Conservation (phyloP, 1,139 yeast genomes). For the Suhomyces guaymorum region DNA sequence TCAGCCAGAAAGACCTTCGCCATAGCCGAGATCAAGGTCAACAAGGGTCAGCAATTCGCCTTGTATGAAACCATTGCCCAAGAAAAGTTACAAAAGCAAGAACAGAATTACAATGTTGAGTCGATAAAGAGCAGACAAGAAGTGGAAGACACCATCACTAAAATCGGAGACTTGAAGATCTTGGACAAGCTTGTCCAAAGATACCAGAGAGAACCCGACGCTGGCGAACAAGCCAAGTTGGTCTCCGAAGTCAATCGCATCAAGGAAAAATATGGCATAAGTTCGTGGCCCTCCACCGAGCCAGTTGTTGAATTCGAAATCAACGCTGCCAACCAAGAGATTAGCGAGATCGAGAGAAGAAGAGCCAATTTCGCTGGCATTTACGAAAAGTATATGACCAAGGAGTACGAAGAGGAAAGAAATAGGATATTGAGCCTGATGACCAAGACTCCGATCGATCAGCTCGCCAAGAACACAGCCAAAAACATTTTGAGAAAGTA, state of each 20-base stretch:
- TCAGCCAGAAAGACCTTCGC: slow-evolving; percentile 85
- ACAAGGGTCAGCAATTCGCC: slow-evolving; percentile 91
- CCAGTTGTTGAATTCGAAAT: slow-evolving; percentile 40
- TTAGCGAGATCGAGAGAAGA: slow-evolving; percentile 32
- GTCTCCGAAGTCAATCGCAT: slow-evolving; percentile 49
- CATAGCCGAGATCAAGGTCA: slow-evolving; percentile 87
- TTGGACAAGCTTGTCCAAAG: slow-evolving; percentile 44
- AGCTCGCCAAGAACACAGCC: slow-evolving; percentile 45
- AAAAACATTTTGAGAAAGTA: slow-evolving; percentile 57
- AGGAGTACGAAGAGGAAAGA: slow-evolving; percentile 30
- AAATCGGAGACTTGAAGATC: slow-evolving; percentile 50
- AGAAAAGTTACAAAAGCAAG: slow-evolving; percentile 61
- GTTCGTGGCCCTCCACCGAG: slow-evolving; percentile 60
- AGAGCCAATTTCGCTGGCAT: slow-evolving; percentile 33
- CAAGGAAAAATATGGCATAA: slow-evolving; percentile 53
- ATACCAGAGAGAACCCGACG: slow-evolving; percentile 32
- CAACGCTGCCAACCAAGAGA: slow-evolving; percentile 35
- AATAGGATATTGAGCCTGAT: slow-evolving; percentile 27
- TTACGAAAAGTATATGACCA: slow-evolving; percentile 35
- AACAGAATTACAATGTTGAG: slow-evolving; percentile 49
- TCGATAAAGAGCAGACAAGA: slow-evolving; percentile 49
- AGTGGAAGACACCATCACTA: slow-evolving; percentile 36
- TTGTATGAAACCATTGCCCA: slow-evolving; percentile 75
- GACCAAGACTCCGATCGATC: slow-evolving; percentile 25
- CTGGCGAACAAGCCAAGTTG: slow-evolving; percentile 41